These are phyloP conservation scores for Aspergillus hortae DNA, from an alignment of 2,329 filamentous ascomycete species.

Conservation along the genomic window DNA sequence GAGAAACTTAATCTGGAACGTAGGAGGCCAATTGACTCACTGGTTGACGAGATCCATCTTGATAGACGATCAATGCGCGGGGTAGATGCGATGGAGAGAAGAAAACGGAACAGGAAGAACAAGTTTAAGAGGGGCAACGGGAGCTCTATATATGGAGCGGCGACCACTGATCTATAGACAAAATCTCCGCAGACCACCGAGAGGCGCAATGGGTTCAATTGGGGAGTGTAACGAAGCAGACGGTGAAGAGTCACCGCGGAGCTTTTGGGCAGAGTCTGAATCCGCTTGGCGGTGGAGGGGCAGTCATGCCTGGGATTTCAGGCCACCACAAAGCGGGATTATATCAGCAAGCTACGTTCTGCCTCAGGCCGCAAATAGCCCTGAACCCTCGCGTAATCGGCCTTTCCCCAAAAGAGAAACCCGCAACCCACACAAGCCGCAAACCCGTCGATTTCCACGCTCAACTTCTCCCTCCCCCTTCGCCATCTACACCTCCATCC, in stretches of 20 bases:
- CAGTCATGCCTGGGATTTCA: not conserved
- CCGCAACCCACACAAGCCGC: constrained; percentile 33
- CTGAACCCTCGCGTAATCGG: constrained; percentile 27
- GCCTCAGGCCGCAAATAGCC: constrained; percentile 17
- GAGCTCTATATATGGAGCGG: not conserved
- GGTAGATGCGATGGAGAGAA: constrained; percentile 7
- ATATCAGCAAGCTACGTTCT: not conserved
- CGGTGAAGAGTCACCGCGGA: no score
- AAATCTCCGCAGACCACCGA: no score
- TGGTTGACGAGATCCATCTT: constrained; percentile 62
- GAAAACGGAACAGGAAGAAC: not conserved
- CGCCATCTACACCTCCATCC: constrained; percentile 26
- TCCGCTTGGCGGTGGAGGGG: not conserved
- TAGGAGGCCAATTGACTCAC: constrained; percentile 39
- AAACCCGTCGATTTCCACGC: constrained; percentile 19
- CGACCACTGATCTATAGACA: not conserved
- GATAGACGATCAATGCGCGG: constrained; percentile 19
- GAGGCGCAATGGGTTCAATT: not conserved
- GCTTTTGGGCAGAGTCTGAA: constrained; percentile 5
- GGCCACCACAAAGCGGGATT: not conserved
- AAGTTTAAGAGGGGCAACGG: not conserved
- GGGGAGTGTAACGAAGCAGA: not conserved
- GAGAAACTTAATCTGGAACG: not conserved
- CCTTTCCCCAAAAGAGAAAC: constrained; percentile 21
- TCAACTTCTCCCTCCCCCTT: constrained; percentile 9